Percentiles rank a stretch among this genome's conserved stretches.
phyloP scores from a whole-genome alignment of 2,329 filamentous ascomycete genomes.

The Trichoderma atroviride region DNA sequence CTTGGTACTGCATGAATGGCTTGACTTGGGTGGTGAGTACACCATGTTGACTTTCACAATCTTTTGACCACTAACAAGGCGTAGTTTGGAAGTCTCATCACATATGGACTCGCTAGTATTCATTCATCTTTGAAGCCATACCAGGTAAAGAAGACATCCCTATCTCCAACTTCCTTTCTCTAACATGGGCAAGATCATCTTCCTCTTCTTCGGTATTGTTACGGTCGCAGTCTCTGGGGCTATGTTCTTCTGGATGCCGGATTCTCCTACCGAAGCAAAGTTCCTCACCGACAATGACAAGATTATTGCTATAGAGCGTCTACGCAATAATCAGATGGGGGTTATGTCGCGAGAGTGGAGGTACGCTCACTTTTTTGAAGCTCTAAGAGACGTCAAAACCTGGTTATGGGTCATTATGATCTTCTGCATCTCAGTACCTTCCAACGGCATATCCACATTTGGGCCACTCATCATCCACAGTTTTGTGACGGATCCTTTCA shows the following conservation, averaged over 20 bases:
- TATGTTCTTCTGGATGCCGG: constrained; percentile 53
- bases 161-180: neutral
- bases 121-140: constrained; percentile 49
- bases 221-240: constrained; percentile 51
- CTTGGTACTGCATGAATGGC: constrained; percentile 65
- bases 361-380: constrained; percentile 55
- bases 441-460: constrained; percentile 60
- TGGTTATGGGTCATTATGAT: constrained; percentile 61
- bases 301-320: constrained; percentile 55
- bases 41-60: neutral
- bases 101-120: constrained; percentile 62
- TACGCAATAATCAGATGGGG: constrained; percentile 59
- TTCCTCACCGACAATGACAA: constrained; percentile 56
- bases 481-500: constrained; percentile 60
- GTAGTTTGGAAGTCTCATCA: constrained; percentile 56
- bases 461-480: constrained; percentile 62
- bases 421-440: constrained; percentile 59
- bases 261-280: constrained; percentile 53
- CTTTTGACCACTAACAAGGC: neutral
- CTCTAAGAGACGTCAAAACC: constrained; percentile 59
- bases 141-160: constrained; percentile 42
- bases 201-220: constrained; percentile 56
- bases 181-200: constrained; percentile 47
- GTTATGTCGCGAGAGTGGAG: constrained; percentile 56
- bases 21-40: constrained; percentile 54